Evolutionary conservation across 2,329 filamentous ascomycete species (phyloP), one percentile per base, ranked within the genome.

Genomic region (Fusarium sp.): DNA sequence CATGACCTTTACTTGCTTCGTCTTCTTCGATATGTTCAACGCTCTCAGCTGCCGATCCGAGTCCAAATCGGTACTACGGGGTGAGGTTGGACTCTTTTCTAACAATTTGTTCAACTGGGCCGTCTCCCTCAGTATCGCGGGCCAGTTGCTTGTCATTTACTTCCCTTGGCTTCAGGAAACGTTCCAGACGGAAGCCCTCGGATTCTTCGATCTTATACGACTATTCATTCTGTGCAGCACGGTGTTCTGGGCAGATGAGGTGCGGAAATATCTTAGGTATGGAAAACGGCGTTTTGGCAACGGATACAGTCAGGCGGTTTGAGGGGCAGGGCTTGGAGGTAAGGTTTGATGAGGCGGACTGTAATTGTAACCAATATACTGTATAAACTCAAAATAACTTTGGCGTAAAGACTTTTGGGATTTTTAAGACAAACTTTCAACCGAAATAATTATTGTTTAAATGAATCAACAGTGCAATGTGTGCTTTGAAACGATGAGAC

Each of bases 21-120:
- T 99, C 49, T 87, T 99, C 58, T 99, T 98, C 80, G 96, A 99
- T 84, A 99, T 99, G 96, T 97, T 98, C 85, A 98, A 99, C 80
- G 96, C 96, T 2, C 85, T 99, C 20, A 91, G 93, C 14, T 99
- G 96, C 81, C 92, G 96, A 51, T 96, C 92, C 7, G 94, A 97
- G 77, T 89, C 87, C 68, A 98, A 98, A 79, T 96, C 92, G 10
- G 85, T 99, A 5, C 86, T 99, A 4, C 86, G 91, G 25, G 95
- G 96, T 40, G 94, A 99, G 77, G 85, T 97, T 55, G 89, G 91
- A 8, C 79, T 97, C 11, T 91, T 96, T 62, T 89, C 90, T 8
- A 99, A 99, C 78, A 91, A 89, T 65, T 91, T 99, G 81, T 99
- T 99, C 83, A 98, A 98, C 80, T 97, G 95, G 84, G 94, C 96